Base-by-base conservation (phyloP, 352 stramenopile species). In the Pythium myriotylum region DNA sequence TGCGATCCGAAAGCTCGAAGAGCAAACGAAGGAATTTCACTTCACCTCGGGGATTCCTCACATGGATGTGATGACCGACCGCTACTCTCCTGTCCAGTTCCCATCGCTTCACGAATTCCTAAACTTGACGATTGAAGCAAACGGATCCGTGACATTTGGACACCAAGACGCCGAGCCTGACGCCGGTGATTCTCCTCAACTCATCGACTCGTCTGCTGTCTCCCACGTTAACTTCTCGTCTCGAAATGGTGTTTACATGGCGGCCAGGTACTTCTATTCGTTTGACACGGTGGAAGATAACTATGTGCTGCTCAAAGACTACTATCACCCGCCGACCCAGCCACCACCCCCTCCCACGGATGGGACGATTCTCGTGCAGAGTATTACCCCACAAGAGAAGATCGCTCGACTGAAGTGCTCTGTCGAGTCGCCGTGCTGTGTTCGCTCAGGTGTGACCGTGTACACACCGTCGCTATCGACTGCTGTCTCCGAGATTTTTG, bases 381-480 rank as follows among this genome's bases (percentile, higher is more conserved):
- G 37, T 10, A 13, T 54, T n/a, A 56, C 12, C 20, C 54, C 17
- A 5, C 12, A 23, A 7, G 43, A 50, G 26, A 33, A 45, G 16
- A 14, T 49, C 3, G 46, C 20, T 13, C 56, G 49, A 26, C 20
- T 16, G 13, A 58, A 62, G 29, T 86, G 79, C 48, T 70, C 53
- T 10, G 3, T 76, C 2, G 19, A 62, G 9, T 24, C 20, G 12
- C 66, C 63, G 23, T 87, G 76, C 48, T 39, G 78, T 8, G 58
- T 77, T 9, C 73, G 75, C 19, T 91, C 81, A 13, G 67, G 77
- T 23, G 76, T 91, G 23, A 91, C 81, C 0, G 75, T 91, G 52
- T 89, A 79, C 53, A 88, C 81, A 1, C 81, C 81, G 0, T 54
- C 66, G 12, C 51, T 91, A 35, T 29, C 40, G 14, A 22, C 29